phyloP scores from a whole-genome alignment of 148 eudicot species.

The Camellia sinensis region DNA sequence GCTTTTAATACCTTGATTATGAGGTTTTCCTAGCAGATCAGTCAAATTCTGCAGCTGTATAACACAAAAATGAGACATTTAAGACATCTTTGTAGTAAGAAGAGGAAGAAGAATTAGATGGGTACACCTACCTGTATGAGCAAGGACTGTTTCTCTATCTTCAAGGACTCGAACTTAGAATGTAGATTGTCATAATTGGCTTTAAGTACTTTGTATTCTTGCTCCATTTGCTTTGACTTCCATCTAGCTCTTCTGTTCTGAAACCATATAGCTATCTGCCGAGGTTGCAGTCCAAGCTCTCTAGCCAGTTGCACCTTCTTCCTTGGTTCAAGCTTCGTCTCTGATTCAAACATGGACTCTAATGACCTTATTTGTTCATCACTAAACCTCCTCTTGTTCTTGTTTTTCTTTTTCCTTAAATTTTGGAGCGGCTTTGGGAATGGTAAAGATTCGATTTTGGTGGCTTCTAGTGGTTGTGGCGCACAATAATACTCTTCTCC shows the following conservation, averaged over 20 bases:
- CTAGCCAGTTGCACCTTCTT: conserved; percentile 36
- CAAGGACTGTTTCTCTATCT: conserved; percentile 37
- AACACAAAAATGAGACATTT: background rate
- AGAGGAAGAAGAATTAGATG: background rate
- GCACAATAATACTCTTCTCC: conserved; percentile 25
- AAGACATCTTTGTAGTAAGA: background rate
- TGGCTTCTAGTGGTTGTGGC: conserved; percentile 17
- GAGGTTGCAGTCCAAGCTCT: conserved; percentile 43
- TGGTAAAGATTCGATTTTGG: conserved; percentile 21
- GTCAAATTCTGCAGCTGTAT: conserved; percentile 50
- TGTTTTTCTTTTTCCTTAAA: conserved; percentile 26
- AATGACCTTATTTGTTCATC: conserved; percentile 38
- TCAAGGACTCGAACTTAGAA: conserved; percentile 25
- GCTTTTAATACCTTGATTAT: conserved; percentile 21
- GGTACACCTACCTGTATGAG: conserved; percentile 27
- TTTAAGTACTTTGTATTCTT: conserved; percentile 32
- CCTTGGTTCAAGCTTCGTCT: conserved; percentile 36
- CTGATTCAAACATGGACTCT: conserved; percentile 35
- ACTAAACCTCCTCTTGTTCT: conserved; percentile 29
- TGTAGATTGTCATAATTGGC: conserved; percentile 29
- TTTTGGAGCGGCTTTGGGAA: conserved; percentile 12
- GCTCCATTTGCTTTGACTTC: conserved; percentile 42
- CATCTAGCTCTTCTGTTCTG: conserved; percentile 48
- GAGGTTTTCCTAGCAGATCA: conserved; percentile 28
- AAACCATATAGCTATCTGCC: conserved; percentile 51